Evolutionary conservation across 179 eudicot genomes (phyloP), one percentile per base, ranked within the genome.

Genomic region (Patellifolia procumbens): DNA sequence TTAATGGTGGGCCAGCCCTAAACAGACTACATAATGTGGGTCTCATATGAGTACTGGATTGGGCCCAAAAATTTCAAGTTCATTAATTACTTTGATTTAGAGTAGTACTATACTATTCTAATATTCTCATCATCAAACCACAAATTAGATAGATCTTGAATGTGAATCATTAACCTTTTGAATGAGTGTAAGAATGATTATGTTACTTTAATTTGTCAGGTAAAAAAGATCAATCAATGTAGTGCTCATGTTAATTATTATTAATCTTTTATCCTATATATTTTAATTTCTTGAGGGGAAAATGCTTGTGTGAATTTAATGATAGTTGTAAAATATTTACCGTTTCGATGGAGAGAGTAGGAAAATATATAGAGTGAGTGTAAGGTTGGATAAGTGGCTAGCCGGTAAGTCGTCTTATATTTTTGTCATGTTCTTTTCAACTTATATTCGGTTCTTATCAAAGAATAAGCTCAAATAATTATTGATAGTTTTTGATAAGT

Each of bases 1-100:
- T 35, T 60, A 6, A 12, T 67, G 35, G 81, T 81, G 78, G 83
- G 80, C 70, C 83, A 76, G 58, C 46, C 53, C 46, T 70, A 58
- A 74, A 42, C 32, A 73, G 51, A 59, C 15, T 31, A 20, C 0
- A 58, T 34, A 63, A 52, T 28, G 32, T 55, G 80, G 83, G n/a
- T 75, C 53, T 42, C 35, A 34, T 39, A 65, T 46, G 65, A 3
- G 74, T 59, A 72, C 58, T 81, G 84, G 80, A 56, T 70, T 77
- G 84, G 81, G 81, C 84, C 84, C 78, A 19, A 39, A 0, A 5
- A 29, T 61, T 31, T 58, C 24, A 72, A 72, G 48, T 65, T 32
- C 17, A 17, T 17, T 35, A 48, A 73, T 65, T 56, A 42, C 53
- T 64, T 59, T 64, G 46, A 61, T 39, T 74, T 51, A 10, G 61